Evolutionary conservation across 148 eudicot species (phyloP).

Genomic region (Chenopodium suecicum): DNA sequence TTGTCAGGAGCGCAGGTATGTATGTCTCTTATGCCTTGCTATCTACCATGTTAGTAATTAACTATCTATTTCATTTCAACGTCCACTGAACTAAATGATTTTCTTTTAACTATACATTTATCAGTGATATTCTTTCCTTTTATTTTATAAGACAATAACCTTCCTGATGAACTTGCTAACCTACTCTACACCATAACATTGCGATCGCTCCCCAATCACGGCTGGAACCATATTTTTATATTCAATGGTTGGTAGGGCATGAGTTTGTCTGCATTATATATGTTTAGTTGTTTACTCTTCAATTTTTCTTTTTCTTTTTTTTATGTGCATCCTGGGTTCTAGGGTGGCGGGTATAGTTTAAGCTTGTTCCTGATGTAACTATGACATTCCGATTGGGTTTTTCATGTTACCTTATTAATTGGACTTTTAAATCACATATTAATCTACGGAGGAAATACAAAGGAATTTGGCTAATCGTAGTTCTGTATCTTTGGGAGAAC

Average conservation of each 20-base stretch:
- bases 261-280: neutral
- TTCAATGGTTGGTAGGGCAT: neutral
- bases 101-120: too few species aligned
- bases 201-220: too few species aligned
- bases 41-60: neutral
- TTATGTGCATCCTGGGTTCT: neutral
- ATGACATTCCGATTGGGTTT: neutral
- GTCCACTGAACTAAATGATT: neutral
- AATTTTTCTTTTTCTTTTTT: neutral
- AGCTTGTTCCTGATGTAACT: neutral
- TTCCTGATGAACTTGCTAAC: neutral
- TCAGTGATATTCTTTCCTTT: too few species aligned
- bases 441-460: too few species aligned
- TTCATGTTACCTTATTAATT: neutral
- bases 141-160: too few species aligned
- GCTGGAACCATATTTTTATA: too few species aligned
- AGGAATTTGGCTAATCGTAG: too few species aligned
- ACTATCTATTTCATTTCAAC: neutral
- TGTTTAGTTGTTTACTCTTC: neutral
- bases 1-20: slow-evolving; percentile 74
- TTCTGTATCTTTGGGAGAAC: too few species aligned
- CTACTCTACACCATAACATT: neutral
- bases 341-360: neutral
- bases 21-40: slow-evolving; percentile 17
- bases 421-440: neutral